Base-by-base conservation (phyloP, 2,329 filamentous ascomycete genomes). In the Ophiosphaerella korrae region DNA sequence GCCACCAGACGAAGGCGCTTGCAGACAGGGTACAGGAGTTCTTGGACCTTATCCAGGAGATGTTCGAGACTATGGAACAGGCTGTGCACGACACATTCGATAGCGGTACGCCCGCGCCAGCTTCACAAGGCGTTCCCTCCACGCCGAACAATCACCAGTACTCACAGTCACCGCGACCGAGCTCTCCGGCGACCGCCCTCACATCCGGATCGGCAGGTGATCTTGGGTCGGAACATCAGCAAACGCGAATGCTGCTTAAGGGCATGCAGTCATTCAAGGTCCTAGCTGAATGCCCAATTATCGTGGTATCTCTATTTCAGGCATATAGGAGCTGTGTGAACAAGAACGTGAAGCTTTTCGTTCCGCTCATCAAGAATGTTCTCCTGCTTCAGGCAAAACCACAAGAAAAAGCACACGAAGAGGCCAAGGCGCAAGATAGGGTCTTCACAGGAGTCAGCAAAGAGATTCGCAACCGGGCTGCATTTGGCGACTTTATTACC, bases 191-290 rank as follows among this genome's bases (percentile, higher is more conserved):
- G 7, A 88, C 90, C 1, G 89, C 90, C 1, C 87, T 92, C 7
- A 88, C 89, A 2, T 88, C 91, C 1, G 85, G 90, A 3, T 83
- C 72, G n/a, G 61, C 72, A 21, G 68, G 88, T 14, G 94, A 97
- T 56, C 83, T 96, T 43, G 90, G 87, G 5, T 83, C 86, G 12
- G 92, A 97, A 63, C 88, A 91, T 64, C 90, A 93, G 68, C 88
- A 92, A 64, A 86, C 85, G 48, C 86, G 92, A 51, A 88, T 90
- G 42, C 76, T 99, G 31, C 79, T 92, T 47, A 96, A 91, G 74
- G 94, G 94, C 26, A 97, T 97, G 90, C 91, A 96, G 71, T 99
- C 94, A 1, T 99, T 99, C 83, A 99, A 97, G 74, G 93, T 99
- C 21, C 83, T 99, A 4, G 92, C 93, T 1, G 94, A 99, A 73